Evolutionary conservation across 2,329 filamentous ascomycete genomes (phyloP).

Genomic region (Arthrobotrys entomopaga): DNA sequence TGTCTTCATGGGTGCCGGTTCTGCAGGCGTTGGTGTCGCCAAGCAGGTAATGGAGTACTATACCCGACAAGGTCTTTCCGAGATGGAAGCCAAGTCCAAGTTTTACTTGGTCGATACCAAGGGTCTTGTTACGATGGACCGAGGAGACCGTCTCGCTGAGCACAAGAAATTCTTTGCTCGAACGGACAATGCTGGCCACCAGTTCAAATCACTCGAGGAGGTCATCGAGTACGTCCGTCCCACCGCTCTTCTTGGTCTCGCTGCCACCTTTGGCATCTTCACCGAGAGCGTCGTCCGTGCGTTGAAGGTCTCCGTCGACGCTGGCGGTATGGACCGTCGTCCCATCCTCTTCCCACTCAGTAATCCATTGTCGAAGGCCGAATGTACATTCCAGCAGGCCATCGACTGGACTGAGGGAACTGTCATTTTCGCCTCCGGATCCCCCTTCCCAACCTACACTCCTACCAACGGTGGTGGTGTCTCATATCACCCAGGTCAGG

Average conservation of each 20-base stretch:
- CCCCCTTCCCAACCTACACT: conserved; percentile 83
- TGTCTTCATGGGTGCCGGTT: conserved; percentile 95
- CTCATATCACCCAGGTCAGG: conserved; percentile 81
- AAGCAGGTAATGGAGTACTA: conserved; percentile 99
- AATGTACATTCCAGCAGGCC: conserved; percentile 98
- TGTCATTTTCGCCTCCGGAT: conserved; percentile 93
- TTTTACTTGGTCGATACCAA: conserved; percentile 99
- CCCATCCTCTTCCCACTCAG: conserved; percentile 96
- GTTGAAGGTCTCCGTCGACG: conserved; percentile 61
- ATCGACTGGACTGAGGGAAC: conserved; percentile 89
- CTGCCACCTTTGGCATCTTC: conserved; percentile 93
- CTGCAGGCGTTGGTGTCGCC: conserved; percentile 93
- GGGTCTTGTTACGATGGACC: conserved; percentile 90
- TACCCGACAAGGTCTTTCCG: conserved; percentile 86
- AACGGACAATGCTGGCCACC: conserved; percentile 72
- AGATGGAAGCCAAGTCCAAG: conserved; percentile 85
- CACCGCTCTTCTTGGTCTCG: conserved; percentile 91
- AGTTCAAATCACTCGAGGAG: conserved; percentile 85
- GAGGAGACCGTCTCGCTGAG: conserved; percentile 90
- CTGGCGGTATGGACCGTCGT: conserved; percentile 72
- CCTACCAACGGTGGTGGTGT: conserved; percentile 66
- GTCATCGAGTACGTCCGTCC: conserved; percentile 96
- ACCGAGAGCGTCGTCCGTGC: conserved; percentile 82
- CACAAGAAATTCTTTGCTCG: conserved; percentile 82
- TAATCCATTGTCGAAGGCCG: conserved; percentile 94